These are phyloP conservation scores for Backusella luteola DNA, from an alignment of 192 early-diverging fungal genomes.

Conservation along the genomic window DNA sequence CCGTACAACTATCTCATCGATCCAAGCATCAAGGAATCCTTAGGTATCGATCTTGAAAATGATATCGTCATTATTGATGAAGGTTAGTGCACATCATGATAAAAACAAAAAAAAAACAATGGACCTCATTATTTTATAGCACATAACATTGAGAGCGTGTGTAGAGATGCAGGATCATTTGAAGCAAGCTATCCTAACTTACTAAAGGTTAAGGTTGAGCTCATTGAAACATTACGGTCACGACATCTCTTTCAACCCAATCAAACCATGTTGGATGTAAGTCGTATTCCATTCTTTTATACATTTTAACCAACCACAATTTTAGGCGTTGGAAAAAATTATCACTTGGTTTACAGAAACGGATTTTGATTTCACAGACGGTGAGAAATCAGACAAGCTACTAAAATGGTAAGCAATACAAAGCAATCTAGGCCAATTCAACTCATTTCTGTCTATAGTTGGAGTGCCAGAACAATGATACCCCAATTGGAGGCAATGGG, in stretches of 20 bases:
- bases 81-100: neutral
- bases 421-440: neutral
- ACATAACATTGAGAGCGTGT: constrained; percentile 59
- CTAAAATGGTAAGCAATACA: neutral
- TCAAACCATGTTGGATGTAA: neutral
- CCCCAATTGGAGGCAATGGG: constrained; percentile 12
- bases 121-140: constrained; percentile 21
- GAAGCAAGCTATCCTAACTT: constrained; percentile 22
- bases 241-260: neutral
- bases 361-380: neutral
- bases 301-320: too few relatives aligned
- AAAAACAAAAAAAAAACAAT: neutral
- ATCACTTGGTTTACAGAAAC: neutral
- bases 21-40: constrained; percentile 44
- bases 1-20: constrained; percentile 69
- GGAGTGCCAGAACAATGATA: constrained; percentile 21
- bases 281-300: too few relatives aligned
- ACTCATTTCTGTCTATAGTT: neutral
- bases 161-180: constrained; percentile 49
- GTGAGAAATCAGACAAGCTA: neutral
- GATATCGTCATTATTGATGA: constrained; percentile 63
- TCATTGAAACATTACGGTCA: neutral
- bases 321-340: neutral
- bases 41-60: constrained; percentile 45
- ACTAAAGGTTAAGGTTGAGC: neutral